These are phyloP conservation scores for Rubia peregrina DNA, from an alignment of 305 asterid genomes.

Conservation along the genomic window DNA sequence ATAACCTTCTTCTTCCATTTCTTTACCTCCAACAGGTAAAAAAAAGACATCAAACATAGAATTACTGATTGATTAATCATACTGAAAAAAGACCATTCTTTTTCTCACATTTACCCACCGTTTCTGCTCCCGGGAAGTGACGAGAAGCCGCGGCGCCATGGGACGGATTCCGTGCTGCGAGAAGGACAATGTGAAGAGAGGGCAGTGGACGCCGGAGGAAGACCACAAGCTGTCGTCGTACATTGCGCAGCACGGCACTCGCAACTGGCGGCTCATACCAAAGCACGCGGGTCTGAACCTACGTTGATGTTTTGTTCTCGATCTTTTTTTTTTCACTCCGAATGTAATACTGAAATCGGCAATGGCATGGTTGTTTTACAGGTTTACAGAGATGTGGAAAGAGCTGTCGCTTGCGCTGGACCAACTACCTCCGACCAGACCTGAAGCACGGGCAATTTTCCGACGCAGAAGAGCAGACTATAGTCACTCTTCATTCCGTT, in stretches of 20 bases:
- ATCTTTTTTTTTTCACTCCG: background rate
- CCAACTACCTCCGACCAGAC: constrained; percentile 87
- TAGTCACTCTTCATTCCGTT: constrained; percentile 77
- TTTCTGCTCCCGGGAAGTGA: background rate
- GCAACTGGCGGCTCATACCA: constrained; percentile 98
- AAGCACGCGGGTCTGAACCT: constrained; percentile 61
- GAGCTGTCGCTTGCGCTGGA: constrained; percentile 84
- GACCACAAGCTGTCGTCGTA: constrained; percentile 93
- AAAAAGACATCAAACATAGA: background rate
- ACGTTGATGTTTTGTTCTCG: background rate
- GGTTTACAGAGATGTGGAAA: constrained; percentile 90
- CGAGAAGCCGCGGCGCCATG: constrained; percentile 25
- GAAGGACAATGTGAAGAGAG: constrained; percentile 78
- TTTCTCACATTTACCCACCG: background rate
- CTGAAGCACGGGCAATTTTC: constrained; percentile 88
- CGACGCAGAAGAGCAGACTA: constrained; percentile 70
- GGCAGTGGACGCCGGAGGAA: constrained; percentile 99
- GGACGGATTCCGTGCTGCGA: constrained; percentile 94
- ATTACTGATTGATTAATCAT: background rate
- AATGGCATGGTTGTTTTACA: constrained; percentile 19
- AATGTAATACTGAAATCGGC: background rate
- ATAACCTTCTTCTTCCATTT: constrained; percentile 31
- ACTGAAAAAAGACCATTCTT: background rate
- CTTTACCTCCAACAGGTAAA: constrained; percentile 15
- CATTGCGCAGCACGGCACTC: constrained; percentile 91